Conservation (phyloP, 352 stramenopile species). For the Pythium periplocum region DNA sequence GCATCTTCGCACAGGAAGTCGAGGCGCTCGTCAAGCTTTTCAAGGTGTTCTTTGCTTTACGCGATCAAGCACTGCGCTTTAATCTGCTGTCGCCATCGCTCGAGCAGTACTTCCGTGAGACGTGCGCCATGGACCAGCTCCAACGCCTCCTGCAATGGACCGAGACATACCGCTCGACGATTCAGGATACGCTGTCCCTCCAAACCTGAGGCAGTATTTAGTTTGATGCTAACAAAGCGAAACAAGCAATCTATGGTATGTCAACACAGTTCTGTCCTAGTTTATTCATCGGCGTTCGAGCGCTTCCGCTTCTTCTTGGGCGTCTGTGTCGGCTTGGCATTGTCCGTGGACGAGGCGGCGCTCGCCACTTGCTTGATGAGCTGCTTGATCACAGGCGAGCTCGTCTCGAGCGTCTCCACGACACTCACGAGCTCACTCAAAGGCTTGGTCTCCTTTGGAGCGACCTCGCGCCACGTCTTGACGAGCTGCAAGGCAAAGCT, state of each 20-base stretch:
- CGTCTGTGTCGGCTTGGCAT: slow-evolving; percentile 23
- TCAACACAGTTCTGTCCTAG: neutral
- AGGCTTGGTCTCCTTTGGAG: slow-evolving; percentile 21
- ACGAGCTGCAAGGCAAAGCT: slow-evolving; percentile 63
- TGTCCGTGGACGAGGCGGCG: slow-evolving; percentile 21
- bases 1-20: slow-evolving; percentile 60
- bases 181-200: slow-evolving; percentile 31
- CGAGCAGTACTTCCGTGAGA: slow-evolving; percentile 60
- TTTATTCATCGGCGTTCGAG: slow-evolving; percentile 2
- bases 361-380: slow-evolving; percentile 61
- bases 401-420: slow-evolving; percentile 41
- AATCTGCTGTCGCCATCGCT: slow-evolving; percentile 65
- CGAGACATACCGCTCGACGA: slow-evolving; percentile 53
- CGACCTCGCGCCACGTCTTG: slow-evolving; percentile 43
- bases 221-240: neutral
- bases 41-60: slow-evolving; percentile 74
- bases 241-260: neutral
- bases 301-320: slow-evolving; percentile 41
- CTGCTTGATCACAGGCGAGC: slow-evolving; percentile 63
- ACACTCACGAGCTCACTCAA: slow-evolving; percentile 34
- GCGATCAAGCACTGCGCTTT: slow-evolving; percentile 55
- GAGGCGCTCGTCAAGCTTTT: slow-evolving; percentile 64
- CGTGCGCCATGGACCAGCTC: slow-evolving; percentile 69
- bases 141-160: slow-evolving; percentile 71
- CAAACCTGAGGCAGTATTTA: too few species aligned